Evolutionary conservation across 371 early-diverging fungal species (phyloP).

Genomic region (Mortierella sp.): DNA sequence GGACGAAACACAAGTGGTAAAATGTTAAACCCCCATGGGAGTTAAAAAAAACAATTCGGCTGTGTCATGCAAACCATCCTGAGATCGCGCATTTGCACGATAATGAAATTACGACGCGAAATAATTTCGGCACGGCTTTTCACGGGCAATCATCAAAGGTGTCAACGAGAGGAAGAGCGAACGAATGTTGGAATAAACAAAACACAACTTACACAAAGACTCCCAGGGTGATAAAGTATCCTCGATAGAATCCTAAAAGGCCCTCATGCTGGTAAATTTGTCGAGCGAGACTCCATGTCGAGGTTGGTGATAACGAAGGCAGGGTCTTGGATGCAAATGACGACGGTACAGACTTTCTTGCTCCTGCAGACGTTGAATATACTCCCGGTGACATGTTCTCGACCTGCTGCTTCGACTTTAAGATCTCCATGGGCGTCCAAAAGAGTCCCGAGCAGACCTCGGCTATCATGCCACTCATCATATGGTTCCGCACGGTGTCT

Average conservation of each 20-base stretch:
- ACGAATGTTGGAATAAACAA: not conserved
- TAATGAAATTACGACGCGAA: not conserved
- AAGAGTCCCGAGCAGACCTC: conserved; percentile 70
- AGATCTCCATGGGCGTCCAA: conserved; percentile 90
- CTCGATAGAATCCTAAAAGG: conserved; percentile 77
- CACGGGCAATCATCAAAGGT: not conserved
- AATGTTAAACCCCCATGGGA: too few species aligned
- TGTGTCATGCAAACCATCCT: not conserved
- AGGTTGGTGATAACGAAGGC: not conserved
- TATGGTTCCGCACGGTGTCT: conserved; percentile 60
- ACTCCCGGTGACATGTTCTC: conserved; percentile 16
- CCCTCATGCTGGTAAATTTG: conserved; percentile 73
- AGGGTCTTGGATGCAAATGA: not conserved
- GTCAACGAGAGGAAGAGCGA: not conserved
- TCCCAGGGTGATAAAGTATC: conserved; percentile 79
- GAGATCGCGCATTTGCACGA: not conserved
- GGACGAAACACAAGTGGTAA: conserved; percentile 4
- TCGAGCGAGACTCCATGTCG: conserved; percentile 42
- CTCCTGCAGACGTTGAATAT: not conserved
- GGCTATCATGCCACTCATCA: conserved; percentile 68
- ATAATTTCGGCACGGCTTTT: not conserved
- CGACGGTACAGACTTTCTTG: not conserved
- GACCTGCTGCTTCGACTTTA: conserved; percentile 81
- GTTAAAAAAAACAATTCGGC: not conserved
- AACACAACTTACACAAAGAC: conserved; percentile 71